A percentile compares a stretch with the other conserved stretches of the same genome.
phyloP scores from a whole-genome alignment of 2,329 filamentous ascomycete genomes.

The Neonectria punicea region DNA sequence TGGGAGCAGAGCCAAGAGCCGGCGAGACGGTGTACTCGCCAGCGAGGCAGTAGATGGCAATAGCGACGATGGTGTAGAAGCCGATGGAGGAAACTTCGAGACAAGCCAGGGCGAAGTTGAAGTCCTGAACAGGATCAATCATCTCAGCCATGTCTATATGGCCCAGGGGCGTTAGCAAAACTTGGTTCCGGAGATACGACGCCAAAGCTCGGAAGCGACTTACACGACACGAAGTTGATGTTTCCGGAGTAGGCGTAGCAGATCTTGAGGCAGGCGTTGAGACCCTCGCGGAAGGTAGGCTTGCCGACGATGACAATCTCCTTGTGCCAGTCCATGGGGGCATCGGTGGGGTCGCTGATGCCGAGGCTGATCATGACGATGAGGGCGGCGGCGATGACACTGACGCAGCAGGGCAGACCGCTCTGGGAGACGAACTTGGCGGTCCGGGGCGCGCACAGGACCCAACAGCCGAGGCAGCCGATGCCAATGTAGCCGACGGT shows the following conservation, averaged over 20 bases:
- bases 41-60: constrained; percentile 43
- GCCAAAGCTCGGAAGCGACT: background rate
- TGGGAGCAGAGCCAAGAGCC: constrained; percentile 40
- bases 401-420: constrained; percentile 48
- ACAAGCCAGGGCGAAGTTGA: constrained; percentile 41
- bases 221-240: constrained; percentile 47
- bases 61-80: constrained; percentile 41
- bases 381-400: constrained; percentile 49
- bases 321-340: constrained; percentile 43
- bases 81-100: constrained; percentile 40
- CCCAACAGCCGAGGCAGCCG: constrained; percentile 68
- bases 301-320: constrained; percentile 44
- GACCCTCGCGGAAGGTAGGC: constrained; percentile 46
- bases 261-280: constrained; percentile 49
- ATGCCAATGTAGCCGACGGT: constrained; percentile 74
- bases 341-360: constrained; percentile 43
- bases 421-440: constrained; percentile 58
- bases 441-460: constrained; percentile 74
- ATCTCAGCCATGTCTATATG: constrained; percentile 48
- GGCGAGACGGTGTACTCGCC: constrained; percentile 44
- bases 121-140: constrained; percentile 48
- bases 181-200: constrained; percentile 19
- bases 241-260: constrained; percentile 52
- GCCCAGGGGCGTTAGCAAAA: constrained; percentile 10
- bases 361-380: constrained; percentile 52